Percentiles rank a stretch among this genome's conserved stretches.
Evolutionary conservation across 2,329 filamentous ascomycete genomes (phyloP).

Genomic region (Hypoxylon sp.): DNA sequence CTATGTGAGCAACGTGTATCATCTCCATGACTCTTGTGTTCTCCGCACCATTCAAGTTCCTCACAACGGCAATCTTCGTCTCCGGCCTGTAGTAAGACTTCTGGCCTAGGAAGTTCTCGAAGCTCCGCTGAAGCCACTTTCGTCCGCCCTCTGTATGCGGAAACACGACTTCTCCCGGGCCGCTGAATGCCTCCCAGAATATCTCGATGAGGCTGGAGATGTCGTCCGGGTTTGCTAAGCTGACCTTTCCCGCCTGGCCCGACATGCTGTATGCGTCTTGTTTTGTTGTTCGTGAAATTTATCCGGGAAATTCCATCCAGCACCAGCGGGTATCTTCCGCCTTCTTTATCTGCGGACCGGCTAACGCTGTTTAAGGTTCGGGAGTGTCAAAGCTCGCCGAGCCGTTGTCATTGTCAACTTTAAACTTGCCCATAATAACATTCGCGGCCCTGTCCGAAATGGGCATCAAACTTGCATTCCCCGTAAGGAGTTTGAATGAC

Average conservation of each 20-base stretch:
- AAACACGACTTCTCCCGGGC: constrained; percentile 42
- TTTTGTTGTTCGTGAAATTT: neutral
- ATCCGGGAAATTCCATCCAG: neutral
- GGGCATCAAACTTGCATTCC: constrained; percentile 25
- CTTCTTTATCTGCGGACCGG: constrained; percentile 22
- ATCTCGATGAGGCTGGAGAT: constrained; percentile 43
- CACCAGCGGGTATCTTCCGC: neutral
- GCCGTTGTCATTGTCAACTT: constrained; percentile 32
- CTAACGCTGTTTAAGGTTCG: constrained; percentile 18
- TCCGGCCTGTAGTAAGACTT: constrained; percentile 42
- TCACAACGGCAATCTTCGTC: constrained; percentile 41
- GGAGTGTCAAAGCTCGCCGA: constrained; percentile 15
- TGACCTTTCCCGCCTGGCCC: constrained; percentile 37
- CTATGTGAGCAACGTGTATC: constrained; percentile 16
- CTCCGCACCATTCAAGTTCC: constrained; percentile 40
- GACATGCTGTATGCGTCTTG: constrained; percentile 19
- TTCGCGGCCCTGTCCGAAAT: constrained; percentile 30
- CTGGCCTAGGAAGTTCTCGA: constrained; percentile 43
- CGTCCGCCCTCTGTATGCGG: constrained; percentile 43
- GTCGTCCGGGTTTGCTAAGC: constrained; percentile 41
- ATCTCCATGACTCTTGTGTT: neutral
- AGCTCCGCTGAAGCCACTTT: constrained; percentile 44
- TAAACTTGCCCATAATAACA: constrained; percentile 26
- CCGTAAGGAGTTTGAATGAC: constrained; percentile 23
- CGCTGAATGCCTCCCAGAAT: constrained; percentile 45